Evolutionary conservation across 805 yeast genomes (phyloP), one percentile per base, ranked within the genome.

Genomic region (Spencermartinsiella europaea): DNA sequence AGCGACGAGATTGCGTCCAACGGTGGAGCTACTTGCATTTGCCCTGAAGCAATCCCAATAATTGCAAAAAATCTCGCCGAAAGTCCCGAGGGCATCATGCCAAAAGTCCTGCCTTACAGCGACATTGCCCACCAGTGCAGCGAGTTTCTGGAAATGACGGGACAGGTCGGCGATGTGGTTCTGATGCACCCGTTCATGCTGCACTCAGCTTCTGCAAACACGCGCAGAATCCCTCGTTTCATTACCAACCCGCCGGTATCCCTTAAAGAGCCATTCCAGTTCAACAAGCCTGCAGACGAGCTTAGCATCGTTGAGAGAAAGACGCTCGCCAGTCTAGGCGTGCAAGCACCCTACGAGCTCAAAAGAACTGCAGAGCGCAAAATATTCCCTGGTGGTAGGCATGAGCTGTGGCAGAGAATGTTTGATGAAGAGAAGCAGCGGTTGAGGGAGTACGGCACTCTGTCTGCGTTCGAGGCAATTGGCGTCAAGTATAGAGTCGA

Each of bases 201-300:
- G 16, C 48, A 45, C 25, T 45, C 48, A n/a, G 48, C 48, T 15
- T 45, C 48, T 2, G 44, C 34, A 34, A 45, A 45, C 34, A 45
- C 48, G 8, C 28, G 38, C 34, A 27, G 48, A 27, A 39, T 41
- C 33, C 48, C 48, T 3, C 37, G 48, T 3, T 45, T 45, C 21
- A 45, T 45, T 21, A 45, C 48, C 15, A 45, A 45, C 22, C 48
- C 48, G 7, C 41, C 38, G 7, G 48, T 45, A 14, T 31, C 31
- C 5, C 25, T 45, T 15, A 45, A 45, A 19, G 48, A 45, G 21
- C 48, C 48, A 14, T 45, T 19, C 5, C 21, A 31, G 19, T 45
- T 28, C 25, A 35, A 45, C 19, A 34, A 15, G 15, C 48, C 48
- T 7, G n/a, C 19, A 25, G 44, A 40, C 2, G 20, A 45, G 27